A percentile compares a stretch with the other conserved stretches of the same genome.
Conservation (phyloP, 2,329 filamentous ascomycete species). For the Aphanoascus verrucosus region DNA sequence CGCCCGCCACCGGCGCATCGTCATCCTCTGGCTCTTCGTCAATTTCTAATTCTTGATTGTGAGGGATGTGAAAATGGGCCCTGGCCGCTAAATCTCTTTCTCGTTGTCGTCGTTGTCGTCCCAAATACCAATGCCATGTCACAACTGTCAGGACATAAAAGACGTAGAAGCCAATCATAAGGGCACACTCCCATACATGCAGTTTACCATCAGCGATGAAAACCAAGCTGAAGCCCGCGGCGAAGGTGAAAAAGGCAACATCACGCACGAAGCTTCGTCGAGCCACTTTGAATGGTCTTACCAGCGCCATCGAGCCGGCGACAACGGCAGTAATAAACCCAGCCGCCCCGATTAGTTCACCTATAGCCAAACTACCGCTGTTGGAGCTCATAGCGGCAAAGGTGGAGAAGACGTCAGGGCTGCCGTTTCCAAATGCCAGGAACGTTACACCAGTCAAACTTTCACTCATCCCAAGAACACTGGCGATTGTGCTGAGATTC, state of each 20-base stretch:
- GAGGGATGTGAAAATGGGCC: slow-evolving; percentile 57
- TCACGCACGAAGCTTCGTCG: slow-evolving; percentile 84
- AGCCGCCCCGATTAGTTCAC: slow-evolving; percentile 87
- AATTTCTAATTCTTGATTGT: slow-evolving; percentile 48
- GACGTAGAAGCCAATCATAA: slow-evolving; percentile 83
- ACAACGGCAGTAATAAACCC: slow-evolving; percentile 95
- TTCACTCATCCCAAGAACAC: slow-evolving; percentile 82
- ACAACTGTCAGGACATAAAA: slow-evolving; percentile 87
- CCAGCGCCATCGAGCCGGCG: slow-evolving; percentile 90
- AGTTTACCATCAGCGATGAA: slow-evolving; percentile 78
- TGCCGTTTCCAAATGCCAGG: slow-evolving; percentile 92
- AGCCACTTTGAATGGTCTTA: slow-evolving; percentile 87
- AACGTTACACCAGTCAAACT: slow-evolving; percentile 95
- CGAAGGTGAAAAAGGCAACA: slow-evolving; percentile 80
- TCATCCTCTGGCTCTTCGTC: slow-evolving; percentile 48
- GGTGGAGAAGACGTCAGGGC: slow-evolving; percentile 95
- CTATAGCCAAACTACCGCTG: slow-evolving; percentile 91
- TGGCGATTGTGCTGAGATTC: slow-evolving; percentile 87
- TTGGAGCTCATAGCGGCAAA: slow-evolving; percentile 97
- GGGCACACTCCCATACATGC: slow-evolving; percentile 75
- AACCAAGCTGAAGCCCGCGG: slow-evolving; percentile 74
- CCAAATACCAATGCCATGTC: slow-evolving; percentile 79
- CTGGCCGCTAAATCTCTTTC: slow-evolving; percentile 61
- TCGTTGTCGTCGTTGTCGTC: slow-evolving; percentile 49
- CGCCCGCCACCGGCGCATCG: slow-evolving; percentile 31